Percentiles rank a stretch among this genome's conserved stretches.
These are phyloP conservation scores for Cicer bijugum DNA, from an alignment of 306 rosid species.

Conservation along the genomic window DNA sequence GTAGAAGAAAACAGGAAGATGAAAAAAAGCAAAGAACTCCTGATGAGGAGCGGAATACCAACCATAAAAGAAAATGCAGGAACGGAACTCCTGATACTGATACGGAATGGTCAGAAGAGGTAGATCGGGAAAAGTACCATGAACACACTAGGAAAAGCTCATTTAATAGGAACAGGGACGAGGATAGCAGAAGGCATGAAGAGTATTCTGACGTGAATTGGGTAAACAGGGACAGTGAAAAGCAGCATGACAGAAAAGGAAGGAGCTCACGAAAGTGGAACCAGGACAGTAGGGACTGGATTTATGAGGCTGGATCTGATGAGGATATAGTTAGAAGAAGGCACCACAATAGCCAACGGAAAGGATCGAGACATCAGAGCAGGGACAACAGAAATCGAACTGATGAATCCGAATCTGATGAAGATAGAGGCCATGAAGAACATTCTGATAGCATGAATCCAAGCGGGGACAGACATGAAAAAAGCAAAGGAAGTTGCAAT, in stretches of 20 bases:
- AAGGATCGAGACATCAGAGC: conserved; percentile 44
- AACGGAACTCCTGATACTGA: conserved; percentile 50
- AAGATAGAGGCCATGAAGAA: conserved; percentile 44
- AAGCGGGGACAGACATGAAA: conserved; percentile 32
- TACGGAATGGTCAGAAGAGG: conserved; percentile 53
- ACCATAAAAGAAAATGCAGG: conserved; percentile 48
- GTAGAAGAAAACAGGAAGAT: conserved; percentile 51
- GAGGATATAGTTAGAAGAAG: conserved; percentile 36
- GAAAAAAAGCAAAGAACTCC: conserved; percentile 47
- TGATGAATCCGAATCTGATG: conserved; percentile 43
- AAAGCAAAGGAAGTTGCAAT: conserved; percentile 36
- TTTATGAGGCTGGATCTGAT: conserved; percentile 44
- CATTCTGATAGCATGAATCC: conserved; percentile 48
- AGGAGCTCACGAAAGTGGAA: conserved; percentile 49
- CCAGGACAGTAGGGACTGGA: conserved; percentile 33
- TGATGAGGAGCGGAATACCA: conserved; percentile 45
- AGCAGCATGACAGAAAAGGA: conserved; percentile 42
- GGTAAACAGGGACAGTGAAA: conserved; percentile 39
- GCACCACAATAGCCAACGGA: conserved; percentile 40
- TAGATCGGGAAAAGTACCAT: conserved; percentile 43
- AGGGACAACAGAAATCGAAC: conserved; percentile 21
- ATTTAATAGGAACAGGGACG: conserved; percentile 38
- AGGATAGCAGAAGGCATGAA: conserved; percentile 43
- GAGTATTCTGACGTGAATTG: conserved; percentile 52
- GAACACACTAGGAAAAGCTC: conserved; percentile 43